phyloP scores from a whole-genome alignment of 2,329 filamentous ascomycete species.

The Ascochyta koolunga region DNA sequence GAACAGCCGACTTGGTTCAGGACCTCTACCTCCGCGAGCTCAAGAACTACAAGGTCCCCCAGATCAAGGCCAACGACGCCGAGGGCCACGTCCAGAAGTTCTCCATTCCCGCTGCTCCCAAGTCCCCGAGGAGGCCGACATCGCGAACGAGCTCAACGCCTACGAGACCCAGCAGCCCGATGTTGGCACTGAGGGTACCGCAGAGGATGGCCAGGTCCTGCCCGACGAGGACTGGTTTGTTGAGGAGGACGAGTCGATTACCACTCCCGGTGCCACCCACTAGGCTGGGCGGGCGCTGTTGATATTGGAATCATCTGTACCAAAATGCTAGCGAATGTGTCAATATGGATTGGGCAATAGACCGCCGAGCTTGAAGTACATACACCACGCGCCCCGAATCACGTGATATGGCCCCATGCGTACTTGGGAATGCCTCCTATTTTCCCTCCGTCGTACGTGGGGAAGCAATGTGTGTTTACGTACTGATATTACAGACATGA shows the following conservation, averaged over 20 bases:
- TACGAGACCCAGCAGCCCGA: constrained; percentile 96
- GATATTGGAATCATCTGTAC: constrained; percentile 35
- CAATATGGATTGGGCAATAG: constrained; percentile 41
- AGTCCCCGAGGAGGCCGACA: constrained; percentile 90
- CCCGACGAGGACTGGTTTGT: constrained; percentile 81
- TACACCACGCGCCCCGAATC: constrained; percentile 11
- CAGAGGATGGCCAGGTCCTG: constrained; percentile 63
- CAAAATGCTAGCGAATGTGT: constrained; percentile 44
- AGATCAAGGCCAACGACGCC: constrained; percentile 83
- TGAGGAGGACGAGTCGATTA: constrained; percentile 64
- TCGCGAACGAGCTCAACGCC: constrained; percentile 87
- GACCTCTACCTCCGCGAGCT: constrained; percentile 97
- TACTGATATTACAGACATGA: constrained; percentile 4
- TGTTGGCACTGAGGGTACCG: constrained; percentile 73
- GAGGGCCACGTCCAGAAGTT: constrained; percentile 93
- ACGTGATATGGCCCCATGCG: constrained; percentile 24
- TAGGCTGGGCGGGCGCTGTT: constrained; percentile 25
- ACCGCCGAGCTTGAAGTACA: constrained; percentile 18
- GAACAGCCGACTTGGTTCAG: constrained; percentile 90
- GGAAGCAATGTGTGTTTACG: constrained; percentile 7
- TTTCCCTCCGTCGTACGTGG: background rate
- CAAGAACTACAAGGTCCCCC: constrained; percentile 88
- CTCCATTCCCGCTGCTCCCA: constrained; percentile 76
- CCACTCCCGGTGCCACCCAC: constrained; percentile 49
- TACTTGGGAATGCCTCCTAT: background rate